phyloP scores from a whole-genome alignment of 2,329 filamentous ascomycete species.

The Xylaria sp. region DNA sequence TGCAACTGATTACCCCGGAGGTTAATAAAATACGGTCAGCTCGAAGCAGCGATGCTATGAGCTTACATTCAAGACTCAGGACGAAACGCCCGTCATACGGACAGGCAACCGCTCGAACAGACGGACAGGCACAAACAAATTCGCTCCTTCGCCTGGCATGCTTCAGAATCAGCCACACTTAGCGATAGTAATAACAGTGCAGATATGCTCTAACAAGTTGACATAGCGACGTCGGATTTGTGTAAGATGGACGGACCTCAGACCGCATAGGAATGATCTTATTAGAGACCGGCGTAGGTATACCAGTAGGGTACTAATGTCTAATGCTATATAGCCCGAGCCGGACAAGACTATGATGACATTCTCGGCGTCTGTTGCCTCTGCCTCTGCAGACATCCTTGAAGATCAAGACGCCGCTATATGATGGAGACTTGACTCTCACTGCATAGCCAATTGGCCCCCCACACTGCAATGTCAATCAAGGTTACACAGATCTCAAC shows the following conservation, averaged over 20 bases:
- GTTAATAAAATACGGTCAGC: not conserved
- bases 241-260: not conserved
- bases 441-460: not conserved
- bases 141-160: not conserved
- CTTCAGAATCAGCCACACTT: slow-evolving; percentile 4
- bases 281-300: not conserved
- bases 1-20: not conserved
- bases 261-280: not conserved
- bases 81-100: not conserved
- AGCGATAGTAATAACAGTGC: not conserved
- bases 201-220: not conserved
- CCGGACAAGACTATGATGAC: not conserved
- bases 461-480: not conserved
- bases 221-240: not conserved
- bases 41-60: not conserved
- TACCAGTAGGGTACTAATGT: not conserved
- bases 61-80: slow-evolving; percentile 4
- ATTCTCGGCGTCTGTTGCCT: not conserved
- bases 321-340: not conserved
- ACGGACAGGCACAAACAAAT: not conserved
- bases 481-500: not conserved
- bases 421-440: not conserved
- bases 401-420: not conserved
- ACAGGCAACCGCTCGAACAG: not conserved
- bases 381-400: not conserved